phyloP scores from a whole-genome alignment of 2,329 filamentous ascomycete species.

The Neopestalotiopsis rosae region DNA sequence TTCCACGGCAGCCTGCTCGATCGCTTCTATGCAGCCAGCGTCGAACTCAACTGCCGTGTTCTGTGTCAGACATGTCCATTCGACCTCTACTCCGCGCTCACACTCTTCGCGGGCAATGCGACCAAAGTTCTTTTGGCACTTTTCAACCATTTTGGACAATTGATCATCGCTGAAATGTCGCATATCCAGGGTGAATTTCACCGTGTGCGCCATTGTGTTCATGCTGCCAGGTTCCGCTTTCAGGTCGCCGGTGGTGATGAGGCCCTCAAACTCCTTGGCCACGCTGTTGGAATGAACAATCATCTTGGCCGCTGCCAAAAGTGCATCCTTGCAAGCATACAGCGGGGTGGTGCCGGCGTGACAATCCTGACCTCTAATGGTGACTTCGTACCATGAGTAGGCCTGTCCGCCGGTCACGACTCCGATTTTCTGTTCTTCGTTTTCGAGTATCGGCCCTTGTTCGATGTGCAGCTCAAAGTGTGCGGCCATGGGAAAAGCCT shows the following conservation, averaged over 20 bases:
- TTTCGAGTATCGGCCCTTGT: conserved; percentile 78
- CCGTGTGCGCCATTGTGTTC: not conserved
- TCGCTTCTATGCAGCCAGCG: conserved; percentile 68
- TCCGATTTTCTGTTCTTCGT: conserved; percentile 67
- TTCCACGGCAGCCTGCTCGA: conserved; percentile 36
- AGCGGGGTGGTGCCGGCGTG: conserved; percentile 80
- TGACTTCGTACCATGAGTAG: conserved; percentile 75
- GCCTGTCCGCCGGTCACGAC: conserved; percentile 76
- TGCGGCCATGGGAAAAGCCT: conserved; percentile 65
- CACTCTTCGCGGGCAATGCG: conserved; percentile 69
- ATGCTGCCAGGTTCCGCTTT: not conserved
- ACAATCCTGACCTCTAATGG: conserved; percentile 66
- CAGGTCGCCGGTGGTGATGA: not conserved
- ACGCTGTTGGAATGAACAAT: not conserved
- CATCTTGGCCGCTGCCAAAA: conserved; percentile 60
- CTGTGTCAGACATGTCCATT: not conserved
- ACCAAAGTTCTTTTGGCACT: conserved; percentile 38
- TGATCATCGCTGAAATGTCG: conserved; percentile 64
- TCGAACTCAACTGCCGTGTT: conserved; percentile 34
- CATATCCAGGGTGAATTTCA: conserved; percentile 26
- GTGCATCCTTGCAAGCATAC: conserved; percentile 67
- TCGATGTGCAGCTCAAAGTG: conserved; percentile 89
- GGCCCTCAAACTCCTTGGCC: not conserved
- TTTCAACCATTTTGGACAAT: conserved; percentile 35
- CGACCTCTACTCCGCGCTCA: not conserved